These are phyloP conservation scores for Butyriboletus appendiculatus DNA, from an alignment of 1,284 basidiomycete genomes.

Conservation along the genomic window DNA sequence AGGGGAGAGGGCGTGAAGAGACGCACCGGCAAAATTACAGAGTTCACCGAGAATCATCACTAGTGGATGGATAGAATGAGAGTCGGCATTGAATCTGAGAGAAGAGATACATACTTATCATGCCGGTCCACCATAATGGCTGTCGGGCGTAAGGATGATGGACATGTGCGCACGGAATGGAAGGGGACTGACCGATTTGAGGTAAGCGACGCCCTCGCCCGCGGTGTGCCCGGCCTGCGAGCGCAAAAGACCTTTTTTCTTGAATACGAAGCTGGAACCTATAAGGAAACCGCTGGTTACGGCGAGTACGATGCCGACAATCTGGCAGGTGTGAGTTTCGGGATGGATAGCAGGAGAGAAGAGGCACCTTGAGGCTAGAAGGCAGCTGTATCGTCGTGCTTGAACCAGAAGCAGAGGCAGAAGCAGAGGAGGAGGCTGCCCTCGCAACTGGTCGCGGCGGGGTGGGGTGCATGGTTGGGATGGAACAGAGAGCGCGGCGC, in stretches of 20 bases:
- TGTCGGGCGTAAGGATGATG: slow-evolving; percentile 26
- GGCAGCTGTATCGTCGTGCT: slow-evolving; percentile 24
- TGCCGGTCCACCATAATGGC: slow-evolving; percentile 87
- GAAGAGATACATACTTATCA: slow-evolving; percentile 53
- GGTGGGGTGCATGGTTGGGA: slow-evolving; percentile 19
- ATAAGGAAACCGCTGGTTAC: slow-evolving; percentile 87
- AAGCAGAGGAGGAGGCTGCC: slow-evolving; percentile 22
- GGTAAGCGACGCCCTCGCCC: slow-evolving; percentile 94
- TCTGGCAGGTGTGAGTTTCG: slow-evolving; percentile 37
- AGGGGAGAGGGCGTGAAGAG: slow-evolving; percentile 20
- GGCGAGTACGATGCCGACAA: slow-evolving; percentile 82
- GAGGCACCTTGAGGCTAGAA: slow-evolving; percentile 38
- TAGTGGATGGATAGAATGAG: slow-evolving; percentile 29
- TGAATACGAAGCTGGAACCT: slow-evolving; percentile 92
- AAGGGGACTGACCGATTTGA: slow-evolving; percentile 73
- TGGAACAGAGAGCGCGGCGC: slow-evolving; percentile 2
- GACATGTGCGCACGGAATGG: slow-evolving; percentile 8
- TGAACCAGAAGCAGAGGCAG: slow-evolving; percentile 28
- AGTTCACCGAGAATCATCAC: slow-evolving; percentile 83
- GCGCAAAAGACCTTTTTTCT: slow-evolving; percentile 88
- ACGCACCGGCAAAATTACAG: slow-evolving; percentile 80
- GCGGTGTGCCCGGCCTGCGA: slow-evolving; percentile 70
- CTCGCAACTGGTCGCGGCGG: slow-evolving; percentile 14
- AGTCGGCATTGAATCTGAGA: not conserved
- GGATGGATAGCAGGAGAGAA: not conserved